phyloP scores from a whole-genome alignment of 352 stramenopile species.

The Pythium periplocum region DNA sequence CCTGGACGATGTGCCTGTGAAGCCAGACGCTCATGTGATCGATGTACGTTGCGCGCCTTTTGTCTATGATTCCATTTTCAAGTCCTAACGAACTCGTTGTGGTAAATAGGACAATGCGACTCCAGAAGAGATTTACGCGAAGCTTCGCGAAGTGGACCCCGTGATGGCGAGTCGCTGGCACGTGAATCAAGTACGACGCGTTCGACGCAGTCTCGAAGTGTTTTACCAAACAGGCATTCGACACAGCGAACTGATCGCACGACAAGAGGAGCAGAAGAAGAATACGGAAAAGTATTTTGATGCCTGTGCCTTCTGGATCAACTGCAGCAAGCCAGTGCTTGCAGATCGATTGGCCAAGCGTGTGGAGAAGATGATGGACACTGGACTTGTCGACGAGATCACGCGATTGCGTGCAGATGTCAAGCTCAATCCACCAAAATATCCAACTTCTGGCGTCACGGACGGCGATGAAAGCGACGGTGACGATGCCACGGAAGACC shows the following conservation, averaged over 20 bases:
- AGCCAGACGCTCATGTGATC: conserved; percentile 12
- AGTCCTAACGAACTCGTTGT: conserved; percentile 2
- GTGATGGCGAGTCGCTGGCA: conserved; percentile 80
- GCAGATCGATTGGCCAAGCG: conserved; percentile 56
- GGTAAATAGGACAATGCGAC: conserved; percentile 23
- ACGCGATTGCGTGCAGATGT: conserved; percentile 38
- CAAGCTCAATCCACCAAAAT: conserved; percentile 37
- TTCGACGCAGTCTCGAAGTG: conserved; percentile 82
- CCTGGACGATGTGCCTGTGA: conserved; percentile 60
- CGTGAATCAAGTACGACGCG: conserved; percentile 82
- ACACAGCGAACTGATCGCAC: conserved; percentile 65
- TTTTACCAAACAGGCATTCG: conserved; percentile 73
- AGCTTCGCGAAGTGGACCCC: conserved; percentile 68
- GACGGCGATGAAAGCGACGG: conserved; percentile 19
- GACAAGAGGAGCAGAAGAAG: conserved; percentile 40
- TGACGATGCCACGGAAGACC: conserved; percentile 10
- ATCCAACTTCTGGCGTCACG: conserved; percentile 13
- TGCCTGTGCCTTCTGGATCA: conserved; percentile 80
- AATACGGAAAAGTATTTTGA: conserved; percentile 68
- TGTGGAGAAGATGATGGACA: conserved; percentile 77
- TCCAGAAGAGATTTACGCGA: conserved; percentile 51
- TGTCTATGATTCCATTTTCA: conserved; percentile 5
- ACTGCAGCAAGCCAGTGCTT: conserved; percentile 64
- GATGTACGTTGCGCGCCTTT: conserved; percentile 7
- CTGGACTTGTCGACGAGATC: conserved; percentile 80